Percentiles rank a stretch among this genome's conserved stretches.
Evolutionary conservation across 495 filamentous ascomycete species (phyloP).

Genomic region (Neurospora terricola): DNA sequence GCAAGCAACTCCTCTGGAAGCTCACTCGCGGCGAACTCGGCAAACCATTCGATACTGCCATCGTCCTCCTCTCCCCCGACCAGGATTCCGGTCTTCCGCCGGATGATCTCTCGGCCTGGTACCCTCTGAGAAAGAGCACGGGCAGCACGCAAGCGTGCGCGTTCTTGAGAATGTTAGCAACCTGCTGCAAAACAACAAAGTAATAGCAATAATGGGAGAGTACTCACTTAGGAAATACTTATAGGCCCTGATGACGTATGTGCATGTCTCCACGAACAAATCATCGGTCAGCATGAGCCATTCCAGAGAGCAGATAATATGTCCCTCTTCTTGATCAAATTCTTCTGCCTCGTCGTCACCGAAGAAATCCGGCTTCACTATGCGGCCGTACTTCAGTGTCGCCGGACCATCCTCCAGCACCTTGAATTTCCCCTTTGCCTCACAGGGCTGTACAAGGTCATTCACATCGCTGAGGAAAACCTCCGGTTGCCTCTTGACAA

Average conservation of each 20-base stretch:
- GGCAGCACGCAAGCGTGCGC: slow-evolving; percentile 53
- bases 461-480: slow-evolving; percentile 42
- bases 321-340: slow-evolving; percentile 47
- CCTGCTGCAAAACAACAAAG: slow-evolving; percentile 11
- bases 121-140: slow-evolving; percentile 45
- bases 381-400: slow-evolving; percentile 36
- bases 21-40: slow-evolving; percentile 25
- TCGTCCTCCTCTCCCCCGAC: slow-evolving; percentile 12
- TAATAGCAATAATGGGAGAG: background rate
- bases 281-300: slow-evolving; percentile 71
- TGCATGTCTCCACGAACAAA: slow-evolving; percentile 62
- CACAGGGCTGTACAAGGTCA: slow-evolving; percentile 11
- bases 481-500: slow-evolving; percentile 42
- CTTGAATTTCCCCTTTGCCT: slow-evolving; percentile 34
- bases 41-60: slow-evolving; percentile 30
- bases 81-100: slow-evolving; percentile 24
- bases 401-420: slow-evolving; percentile 37
- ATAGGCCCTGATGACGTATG: slow-evolving; percentile 56
- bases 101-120: slow-evolving; percentile 30
- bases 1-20: slow-evolving; percentile 26
- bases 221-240: slow-evolving; percentile 62
- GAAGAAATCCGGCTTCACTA: slow-evolving; percentile 53
- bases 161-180: slow-evolving; percentile 29
- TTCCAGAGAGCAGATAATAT: slow-evolving; percentile 68
- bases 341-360: slow-evolving; percentile 44